Conservation (phyloP, 129 eudicot species). For the Calendula officinalis region DNA sequence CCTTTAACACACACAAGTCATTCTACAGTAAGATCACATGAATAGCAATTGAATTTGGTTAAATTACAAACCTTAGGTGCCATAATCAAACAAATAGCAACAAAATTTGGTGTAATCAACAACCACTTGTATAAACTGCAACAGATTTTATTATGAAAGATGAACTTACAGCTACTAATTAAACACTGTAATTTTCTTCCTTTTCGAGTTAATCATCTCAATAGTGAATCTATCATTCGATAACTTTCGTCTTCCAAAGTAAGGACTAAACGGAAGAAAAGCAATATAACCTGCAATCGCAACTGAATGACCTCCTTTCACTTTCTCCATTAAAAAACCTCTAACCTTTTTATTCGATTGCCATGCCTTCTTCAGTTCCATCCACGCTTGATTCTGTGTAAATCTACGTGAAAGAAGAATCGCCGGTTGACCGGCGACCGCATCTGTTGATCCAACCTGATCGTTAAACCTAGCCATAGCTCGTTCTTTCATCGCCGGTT, state of each 20-base stretch:
- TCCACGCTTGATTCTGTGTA: slow-evolving; percentile 29
- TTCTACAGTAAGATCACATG: too few relatives aligned
- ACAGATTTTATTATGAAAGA: slow-evolving; percentile 4
- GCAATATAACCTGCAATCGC: slow-evolving; percentile 49
- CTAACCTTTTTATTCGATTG: slow-evolving; percentile 9
- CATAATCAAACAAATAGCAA: too few relatives aligned
- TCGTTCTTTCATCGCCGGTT: slow-evolving; percentile 32
- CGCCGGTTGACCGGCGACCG: slow-evolving; percentile 36
- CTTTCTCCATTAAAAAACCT: slow-evolving; percentile 28
- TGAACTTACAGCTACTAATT: background rate
- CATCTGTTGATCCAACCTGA: slow-evolving; percentile 33
- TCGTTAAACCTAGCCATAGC: slow-evolving; percentile 44
- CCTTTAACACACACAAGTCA: too few relatives aligned
- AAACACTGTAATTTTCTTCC: slow-evolving; percentile 20
- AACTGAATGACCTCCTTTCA: slow-evolving; percentile 46
- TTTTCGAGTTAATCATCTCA: slow-evolving; percentile 20
- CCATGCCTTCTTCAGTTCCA: slow-evolving; percentile 18
- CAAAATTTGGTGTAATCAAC: too few relatives aligned
- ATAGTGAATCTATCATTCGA: slow-evolving; percentile 6
- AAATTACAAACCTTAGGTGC: too few relatives aligned
- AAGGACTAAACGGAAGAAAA: slow-evolving; percentile 32
- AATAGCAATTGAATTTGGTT: too few relatives aligned
- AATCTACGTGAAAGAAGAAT: slow-evolving; percentile 26
- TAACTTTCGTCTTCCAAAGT: background rate
- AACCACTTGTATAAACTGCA: too few relatives aligned